These are phyloP conservation scores for Aureobasidium sp. DNA, from an alignment of 2,329 filamentous ascomycete species.

Conservation along the genomic window DNA sequence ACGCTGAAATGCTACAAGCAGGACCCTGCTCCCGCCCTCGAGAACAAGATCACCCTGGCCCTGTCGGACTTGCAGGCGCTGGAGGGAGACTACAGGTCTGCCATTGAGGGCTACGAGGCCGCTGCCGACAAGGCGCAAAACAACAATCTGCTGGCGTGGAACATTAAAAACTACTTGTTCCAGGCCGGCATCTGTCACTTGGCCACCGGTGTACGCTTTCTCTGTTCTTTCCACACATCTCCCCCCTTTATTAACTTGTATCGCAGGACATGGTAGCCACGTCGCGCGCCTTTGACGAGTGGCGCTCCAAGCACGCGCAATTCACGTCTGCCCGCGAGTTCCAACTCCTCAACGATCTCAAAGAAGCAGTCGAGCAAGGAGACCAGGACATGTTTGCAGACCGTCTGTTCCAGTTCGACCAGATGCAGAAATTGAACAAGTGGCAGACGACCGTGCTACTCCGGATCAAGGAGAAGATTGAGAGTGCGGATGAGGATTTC, in stretches of 20 bases:
- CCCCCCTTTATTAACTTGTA: background rate
- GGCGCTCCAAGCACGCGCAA: constrained; percentile 66
- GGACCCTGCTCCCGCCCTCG: constrained; percentile 77
- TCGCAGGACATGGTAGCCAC: constrained; percentile 63
- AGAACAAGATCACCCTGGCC: constrained; percentile 91
- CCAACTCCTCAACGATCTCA: constrained; percentile 69
- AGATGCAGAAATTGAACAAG: constrained; percentile 87
- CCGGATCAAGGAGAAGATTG: constrained; percentile 74
- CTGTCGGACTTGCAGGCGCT: constrained; percentile 79
- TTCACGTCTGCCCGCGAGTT: constrained; percentile 73
- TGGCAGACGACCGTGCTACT: constrained; percentile 89
- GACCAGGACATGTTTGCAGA: constrained; percentile 79
- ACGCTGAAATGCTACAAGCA: constrained; percentile 75
- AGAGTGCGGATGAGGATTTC: constrained; percentile 60
- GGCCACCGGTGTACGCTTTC: constrained; percentile 41
- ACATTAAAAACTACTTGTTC: constrained; percentile 90
- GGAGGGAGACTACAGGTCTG: constrained; percentile 73
- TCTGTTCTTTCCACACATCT: background rate
- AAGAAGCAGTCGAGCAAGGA: constrained; percentile 63
- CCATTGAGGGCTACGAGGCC: constrained; percentile 74
- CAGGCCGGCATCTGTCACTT: constrained; percentile 91
- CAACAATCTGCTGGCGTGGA: constrained; percentile 90
- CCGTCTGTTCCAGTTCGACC: constrained; percentile 81
- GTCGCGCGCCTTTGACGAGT: constrained; percentile 71
- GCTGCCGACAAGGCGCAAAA: constrained; percentile 66